phyloP scores from a whole-genome alignment of 164 flowering plant genomes.

The Magnolia kwangsiensis region DNA sequence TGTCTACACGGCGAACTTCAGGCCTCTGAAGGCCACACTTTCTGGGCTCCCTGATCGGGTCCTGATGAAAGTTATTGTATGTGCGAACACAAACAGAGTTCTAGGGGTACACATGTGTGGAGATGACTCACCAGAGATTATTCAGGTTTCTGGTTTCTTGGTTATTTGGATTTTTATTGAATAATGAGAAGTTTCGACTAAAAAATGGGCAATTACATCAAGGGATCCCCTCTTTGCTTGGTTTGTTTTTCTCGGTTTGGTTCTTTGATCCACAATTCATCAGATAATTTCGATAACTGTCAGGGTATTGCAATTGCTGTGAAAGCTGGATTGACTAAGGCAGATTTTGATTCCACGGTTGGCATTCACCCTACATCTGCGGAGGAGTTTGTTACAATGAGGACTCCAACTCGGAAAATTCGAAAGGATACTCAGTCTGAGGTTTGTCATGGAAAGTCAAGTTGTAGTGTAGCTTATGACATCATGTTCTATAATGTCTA shows the following conservation, averaged over 20 bases:
- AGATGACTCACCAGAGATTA: slow-evolving; percentile 82
- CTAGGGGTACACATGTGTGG: slow-evolving; percentile 93
- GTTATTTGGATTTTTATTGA: not conserved
- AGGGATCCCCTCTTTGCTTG: not conserved
- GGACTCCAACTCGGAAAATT: slow-evolving; percentile 78
- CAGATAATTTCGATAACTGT: slow-evolving; percentile 5
- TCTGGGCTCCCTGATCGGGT: slow-evolving; percentile 92
- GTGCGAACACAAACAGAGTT: slow-evolving; percentile 80
- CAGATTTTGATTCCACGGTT: slow-evolving; percentile 84
- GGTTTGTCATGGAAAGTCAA: slow-evolving; percentile 38
- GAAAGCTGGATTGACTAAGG: slow-evolving; percentile 79
- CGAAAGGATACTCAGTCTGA: slow-evolving; percentile 43
- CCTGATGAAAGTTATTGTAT: slow-evolving; percentile 89
- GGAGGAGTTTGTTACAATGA: slow-evolving; percentile 94
- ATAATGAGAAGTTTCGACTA: not conserved
- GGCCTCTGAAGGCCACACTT: slow-evolving; percentile 90
- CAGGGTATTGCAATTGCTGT: slow-evolving; percentile 97
- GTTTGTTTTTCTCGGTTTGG: not conserved
- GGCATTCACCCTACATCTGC: slow-evolving; percentile 97
- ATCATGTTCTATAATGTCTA: not conserved
- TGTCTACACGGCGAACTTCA: slow-evolving; percentile 79
- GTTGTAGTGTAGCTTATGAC: not conserved
- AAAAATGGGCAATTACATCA: not conserved
- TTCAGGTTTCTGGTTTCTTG: slow-evolving; percentile 54
- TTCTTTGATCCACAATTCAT: slow-evolving; percentile 12